phyloP scores from a whole-genome alignment of 768 basidiomycete species.

The Leccinum rimulosum region DNA sequence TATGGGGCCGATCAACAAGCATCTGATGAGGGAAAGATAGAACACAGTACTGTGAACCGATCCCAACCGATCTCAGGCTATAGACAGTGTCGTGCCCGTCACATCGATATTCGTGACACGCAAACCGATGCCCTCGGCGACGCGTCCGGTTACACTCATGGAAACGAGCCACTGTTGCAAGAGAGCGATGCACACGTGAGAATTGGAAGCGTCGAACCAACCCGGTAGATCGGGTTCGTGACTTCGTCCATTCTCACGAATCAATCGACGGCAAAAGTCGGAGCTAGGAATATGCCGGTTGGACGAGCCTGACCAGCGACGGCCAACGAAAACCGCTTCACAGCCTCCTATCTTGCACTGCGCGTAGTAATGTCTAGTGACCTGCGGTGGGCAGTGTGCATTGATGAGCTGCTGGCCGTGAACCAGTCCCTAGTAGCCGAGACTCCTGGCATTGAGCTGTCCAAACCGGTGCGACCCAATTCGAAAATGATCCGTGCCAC shows the following conservation, averaged over 20 bases:
- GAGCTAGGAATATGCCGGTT: neutral
- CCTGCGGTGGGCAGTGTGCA: neutral
- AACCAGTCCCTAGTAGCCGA: neutral
- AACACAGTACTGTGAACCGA: neutral
- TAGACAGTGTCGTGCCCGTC: neutral
- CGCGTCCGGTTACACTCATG: too few species aligned
- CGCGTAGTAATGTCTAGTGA: neutral
- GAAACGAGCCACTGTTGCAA: neutral
- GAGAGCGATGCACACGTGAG: neutral
- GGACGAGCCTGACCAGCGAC: neutral
- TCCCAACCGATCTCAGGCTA: neutral
- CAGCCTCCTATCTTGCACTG: neutral
- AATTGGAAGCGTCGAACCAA: neutral
- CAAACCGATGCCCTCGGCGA: neutral
- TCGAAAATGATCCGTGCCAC: neutral
- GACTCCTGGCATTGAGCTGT: neutral
- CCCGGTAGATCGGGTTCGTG: neutral
- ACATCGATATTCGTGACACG: neutral
- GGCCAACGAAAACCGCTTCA: neutral
- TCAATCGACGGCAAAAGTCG: neutral
- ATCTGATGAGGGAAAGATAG: neutral
- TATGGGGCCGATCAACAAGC: neutral
- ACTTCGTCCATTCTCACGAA: neutral
- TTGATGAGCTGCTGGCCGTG: neutral
- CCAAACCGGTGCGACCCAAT: slow-evolving; percentile 7